These are phyloP conservation scores for Macrocybe gigantea DNA, from an alignment of 768 basidiomycete genomes.

Conservation along the genomic window DNA sequence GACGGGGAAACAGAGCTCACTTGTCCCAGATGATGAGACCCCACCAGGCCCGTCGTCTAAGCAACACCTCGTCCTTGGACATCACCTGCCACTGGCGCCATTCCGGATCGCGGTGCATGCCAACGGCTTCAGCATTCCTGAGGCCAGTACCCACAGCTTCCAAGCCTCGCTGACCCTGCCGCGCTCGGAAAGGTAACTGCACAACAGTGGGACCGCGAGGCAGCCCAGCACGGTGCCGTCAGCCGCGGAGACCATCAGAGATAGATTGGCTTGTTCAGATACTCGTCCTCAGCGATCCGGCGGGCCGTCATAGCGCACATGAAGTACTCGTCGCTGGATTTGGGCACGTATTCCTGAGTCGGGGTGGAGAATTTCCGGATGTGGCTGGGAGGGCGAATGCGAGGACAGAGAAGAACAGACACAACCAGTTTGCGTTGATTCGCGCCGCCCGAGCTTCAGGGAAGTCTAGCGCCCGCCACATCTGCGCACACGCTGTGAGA, in stretches of 20 bases:
- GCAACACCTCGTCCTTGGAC: constrained; percentile 34
- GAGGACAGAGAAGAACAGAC: constrained; percentile 42
- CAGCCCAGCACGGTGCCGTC: constrained; percentile 43
- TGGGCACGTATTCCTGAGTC: constrained; percentile 3
- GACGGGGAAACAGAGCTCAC: constrained; percentile 17
- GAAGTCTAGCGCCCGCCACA: constrained; percentile 39
- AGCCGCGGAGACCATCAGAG: constrained; percentile 31
- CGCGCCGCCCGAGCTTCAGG: constrained; percentile 23
- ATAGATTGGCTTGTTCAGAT: constrained; percentile 28
- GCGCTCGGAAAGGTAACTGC: constrained; percentile 37
- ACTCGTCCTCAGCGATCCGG: constrained; percentile 39
- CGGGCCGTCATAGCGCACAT: constrained; percentile 38
- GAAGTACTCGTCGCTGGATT: constrained; percentile 25
- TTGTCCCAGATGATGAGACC: constrained; percentile 36
- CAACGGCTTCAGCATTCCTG: constrained; percentile 32
- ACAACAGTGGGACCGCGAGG: constrained; percentile 38
- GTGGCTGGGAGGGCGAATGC: constrained; percentile 28
- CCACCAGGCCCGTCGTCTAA: constrained; percentile 40
- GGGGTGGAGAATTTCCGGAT: not conserved
- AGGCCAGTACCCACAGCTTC: constrained; percentile 38
- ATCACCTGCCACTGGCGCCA: constrained; percentile 36
- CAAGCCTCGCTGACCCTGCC: constrained; percentile 46
- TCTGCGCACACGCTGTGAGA: constrained; percentile 30
- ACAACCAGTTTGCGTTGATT: constrained; percentile 46
- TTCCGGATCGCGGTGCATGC: constrained; percentile 38